Evolutionary conservation across 1,139 yeast genomes (phyloP), one percentile per base, ranked within the genome.

Genomic region (Casaregolazyma suthepensis): DNA sequence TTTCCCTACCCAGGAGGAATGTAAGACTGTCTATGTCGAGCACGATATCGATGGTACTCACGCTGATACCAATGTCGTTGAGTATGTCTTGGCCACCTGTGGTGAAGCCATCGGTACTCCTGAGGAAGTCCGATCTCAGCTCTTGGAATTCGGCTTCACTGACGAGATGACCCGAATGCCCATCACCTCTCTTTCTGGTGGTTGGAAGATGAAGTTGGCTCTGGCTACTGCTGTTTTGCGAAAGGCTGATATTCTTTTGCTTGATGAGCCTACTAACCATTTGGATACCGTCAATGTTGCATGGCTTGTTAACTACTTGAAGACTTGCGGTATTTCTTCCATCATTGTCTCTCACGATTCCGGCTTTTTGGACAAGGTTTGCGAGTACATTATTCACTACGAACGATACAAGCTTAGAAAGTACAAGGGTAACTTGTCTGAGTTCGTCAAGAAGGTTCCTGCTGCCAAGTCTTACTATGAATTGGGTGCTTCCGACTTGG

Each of bases 181-280:
- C 75, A 91, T 93, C 75, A 85, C 90, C 73, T 88, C 97, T 62
- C 82, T 93, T 68, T 91, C 98, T 71, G 99, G 99, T 85, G 99
- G 99, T 84, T 93, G 99, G 99, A 93, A 93, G 85, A 93, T 93
- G 99, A 93, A 93, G 81, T 85, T 93, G 76, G 99, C 97, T 73
- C 83, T 93, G 72, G 98, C 98, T 68, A 88, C 97, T 80, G 99
- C 99, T 72, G 97, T 93, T 74, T 87, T 93, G 79, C 88, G 88
- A 83, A 90, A 90, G 79, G 98, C 98, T 69, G 98, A 93, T 78
- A 93, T 93, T 73, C 82, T 93, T 77, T 83, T 93, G 76, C 85
- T 93, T 75, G 99, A 93, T 83, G 99, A 93, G 83, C 99, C 99
- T 80, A 93, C 99, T 74, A 93, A 93, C 86, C 99, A 93, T 81